Conservation (phyloP, 2,329 filamentous ascomycete genomes). For the Microdochium paspali region DNA sequence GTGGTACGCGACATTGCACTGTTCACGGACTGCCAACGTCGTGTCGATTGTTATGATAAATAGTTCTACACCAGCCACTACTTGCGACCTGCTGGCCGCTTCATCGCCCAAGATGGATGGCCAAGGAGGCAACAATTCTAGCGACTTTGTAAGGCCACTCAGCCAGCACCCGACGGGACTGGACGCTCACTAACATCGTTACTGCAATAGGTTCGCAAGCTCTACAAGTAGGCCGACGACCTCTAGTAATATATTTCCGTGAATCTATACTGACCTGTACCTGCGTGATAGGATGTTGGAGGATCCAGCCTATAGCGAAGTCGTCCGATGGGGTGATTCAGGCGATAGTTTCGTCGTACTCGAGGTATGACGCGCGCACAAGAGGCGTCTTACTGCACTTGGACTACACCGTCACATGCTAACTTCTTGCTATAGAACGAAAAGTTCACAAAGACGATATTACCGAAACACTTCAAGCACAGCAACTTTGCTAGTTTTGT, state of each 20-base stretch:
- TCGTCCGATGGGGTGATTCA: constrained; percentile 91
- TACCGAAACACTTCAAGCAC: constrained; percentile 80
- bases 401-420: constrained; percentile 3
- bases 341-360: constrained; percentile 95
- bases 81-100: not conserved
- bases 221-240: constrained; percentile 72
- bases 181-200: constrained; percentile 10
- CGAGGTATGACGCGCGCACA: constrained; percentile 53
- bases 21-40: not conserved
- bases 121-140: constrained; percentile 65
- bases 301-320: constrained; percentile 82
- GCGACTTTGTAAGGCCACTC: constrained; percentile 74
- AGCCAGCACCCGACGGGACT: constrained; percentile 4
- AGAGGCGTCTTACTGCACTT: constrained; percentile 2
- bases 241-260: constrained; percentile 1
- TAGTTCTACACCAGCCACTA: no score
- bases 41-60: no score
- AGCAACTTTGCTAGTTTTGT: constrained; percentile 77
- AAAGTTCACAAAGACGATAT: constrained; percentile 75
- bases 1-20: not conserved
- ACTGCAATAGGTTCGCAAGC: constrained; percentile 72
- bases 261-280: constrained; percentile 12
- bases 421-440: constrained; percentile 58
- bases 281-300: constrained; percentile 70
- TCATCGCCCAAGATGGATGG: constrained; percentile 23